A percentile compares a stretch with the other conserved stretches of the same genome.
Conservation (phyloP, 129 eudicot genomes). For the Saussurea involucrata region DNA sequence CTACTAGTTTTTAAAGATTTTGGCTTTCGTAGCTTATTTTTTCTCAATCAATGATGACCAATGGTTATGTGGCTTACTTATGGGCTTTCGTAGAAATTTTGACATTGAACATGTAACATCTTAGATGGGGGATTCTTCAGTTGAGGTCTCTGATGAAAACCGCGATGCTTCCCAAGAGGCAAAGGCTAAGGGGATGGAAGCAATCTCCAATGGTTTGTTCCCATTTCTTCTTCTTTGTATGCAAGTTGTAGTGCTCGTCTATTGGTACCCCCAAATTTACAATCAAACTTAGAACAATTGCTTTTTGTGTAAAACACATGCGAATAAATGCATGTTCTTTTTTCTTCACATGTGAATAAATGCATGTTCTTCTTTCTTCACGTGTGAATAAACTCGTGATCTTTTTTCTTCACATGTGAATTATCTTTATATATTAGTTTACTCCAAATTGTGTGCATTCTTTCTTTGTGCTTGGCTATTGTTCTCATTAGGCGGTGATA, state of each 20-base stretch:
- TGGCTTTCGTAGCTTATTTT: neutral
- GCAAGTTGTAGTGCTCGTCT: neutral
- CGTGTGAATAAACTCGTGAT: neutral
- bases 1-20: neutral
- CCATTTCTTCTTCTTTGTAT: neutral
- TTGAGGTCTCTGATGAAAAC: conserved; percentile 66
- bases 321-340: neutral
- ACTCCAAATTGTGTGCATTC: neutral
- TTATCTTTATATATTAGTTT: too few species aligned
- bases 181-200: conserved; percentile 66
- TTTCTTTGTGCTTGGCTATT: neutral
- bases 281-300: neutral
- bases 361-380: neutral
- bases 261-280: neutral
- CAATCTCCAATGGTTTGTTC: conserved; percentile 54
- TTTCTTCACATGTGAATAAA: neutral
- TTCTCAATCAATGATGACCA: too few species aligned
- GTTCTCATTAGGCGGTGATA: neutral
- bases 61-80: too few species aligned
- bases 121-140: conserved; percentile 69
- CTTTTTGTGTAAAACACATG: neutral
- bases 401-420: neutral
- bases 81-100: too few species aligned
- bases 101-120: too few species aligned
- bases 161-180: conserved; percentile 80